These are phyloP conservation scores for Cercophora sp. DNA, from an alignment of 495 filamentous ascomycete species.

Conservation along the genomic window DNA sequence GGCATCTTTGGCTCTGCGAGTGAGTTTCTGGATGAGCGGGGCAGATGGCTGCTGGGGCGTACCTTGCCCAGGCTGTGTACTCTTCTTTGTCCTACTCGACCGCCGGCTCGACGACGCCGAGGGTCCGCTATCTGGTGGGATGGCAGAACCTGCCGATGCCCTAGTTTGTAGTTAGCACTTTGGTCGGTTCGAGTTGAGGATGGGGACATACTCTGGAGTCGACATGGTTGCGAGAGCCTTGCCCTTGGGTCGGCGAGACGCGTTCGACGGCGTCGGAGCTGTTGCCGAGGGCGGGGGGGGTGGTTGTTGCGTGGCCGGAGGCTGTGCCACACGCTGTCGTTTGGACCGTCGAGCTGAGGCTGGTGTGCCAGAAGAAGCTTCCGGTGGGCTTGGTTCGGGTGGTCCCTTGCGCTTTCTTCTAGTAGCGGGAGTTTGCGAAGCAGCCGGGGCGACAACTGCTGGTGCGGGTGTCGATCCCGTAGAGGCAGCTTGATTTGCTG, in stretches of 20 bases:
- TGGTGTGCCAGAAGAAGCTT: constrained; percentile 25
- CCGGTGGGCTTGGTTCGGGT: constrained; percentile 26
- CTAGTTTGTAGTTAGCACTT: too few relatives aligned
- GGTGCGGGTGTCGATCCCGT: constrained; percentile 36
- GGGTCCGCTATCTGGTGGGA: constrained; percentile 26
- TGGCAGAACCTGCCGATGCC: constrained; percentile 32
- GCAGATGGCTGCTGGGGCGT: constrained; percentile 8
- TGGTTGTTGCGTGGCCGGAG: constrained; percentile 15
- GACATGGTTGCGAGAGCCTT: constrained; percentile 72
- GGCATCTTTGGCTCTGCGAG: constrained; percentile 15
- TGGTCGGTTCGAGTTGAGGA: too few relatives aligned
- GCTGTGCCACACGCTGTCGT: constrained; percentile 42
- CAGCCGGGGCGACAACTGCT: constrained; percentile 31
- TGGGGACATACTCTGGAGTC: constrained; percentile 69
- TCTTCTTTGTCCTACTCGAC: constrained; percentile 62
- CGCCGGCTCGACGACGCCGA: constrained; percentile 61
- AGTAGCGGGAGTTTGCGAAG: constrained; percentile 21
- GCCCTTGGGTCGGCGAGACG: constrained; percentile 56
- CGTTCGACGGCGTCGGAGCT: constrained; percentile 29
- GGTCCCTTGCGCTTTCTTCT: constrained; percentile 40
- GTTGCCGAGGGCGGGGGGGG: constrained; percentile 22
- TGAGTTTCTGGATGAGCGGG: constrained; percentile 16
- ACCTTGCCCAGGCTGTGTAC: constrained; percentile 36
- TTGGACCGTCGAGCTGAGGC: constrained; percentile 50
- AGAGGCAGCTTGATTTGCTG: constrained; percentile 55